These are phyloP conservation scores for Schizosaccharomyces japonicus DNA, from an alignment of 805 yeast species.

Conservation along the genomic window DNA sequence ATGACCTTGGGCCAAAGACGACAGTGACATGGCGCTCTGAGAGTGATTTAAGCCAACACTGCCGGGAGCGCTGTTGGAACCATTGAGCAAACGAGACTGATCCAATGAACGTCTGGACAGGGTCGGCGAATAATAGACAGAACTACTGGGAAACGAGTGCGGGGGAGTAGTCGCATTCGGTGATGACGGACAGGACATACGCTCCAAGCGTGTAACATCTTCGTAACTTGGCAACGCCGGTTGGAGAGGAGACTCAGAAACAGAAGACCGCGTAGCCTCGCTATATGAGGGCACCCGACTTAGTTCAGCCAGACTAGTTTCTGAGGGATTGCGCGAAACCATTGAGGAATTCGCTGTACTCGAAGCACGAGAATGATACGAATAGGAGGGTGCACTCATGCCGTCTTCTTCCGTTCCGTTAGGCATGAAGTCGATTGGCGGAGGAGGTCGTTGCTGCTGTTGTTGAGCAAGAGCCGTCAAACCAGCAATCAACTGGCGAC, in stretches of 20 bases:
- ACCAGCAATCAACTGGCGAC: slow-evolving; percentile 20
- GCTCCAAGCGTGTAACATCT: slow-evolving; percentile 1
- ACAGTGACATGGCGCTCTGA: not conserved
- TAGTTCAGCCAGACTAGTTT: not conserved
- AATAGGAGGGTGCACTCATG: not conserved
- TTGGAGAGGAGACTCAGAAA: not conserved
- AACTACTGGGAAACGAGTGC: not conserved
- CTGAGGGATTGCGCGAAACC: slow-evolving; percentile 1
- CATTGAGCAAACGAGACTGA: not conserved
- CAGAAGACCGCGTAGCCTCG: not conserved
- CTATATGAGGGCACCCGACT: slow-evolving; percentile 4
- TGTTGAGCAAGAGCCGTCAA: slow-evolving; percentile 18
- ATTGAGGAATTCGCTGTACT: not conserved
- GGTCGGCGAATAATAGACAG: not conserved
- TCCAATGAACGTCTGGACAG: not conserved
- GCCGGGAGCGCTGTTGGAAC: too few relatives aligned
- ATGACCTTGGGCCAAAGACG: not conserved
- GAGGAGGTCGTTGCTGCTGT: slow-evolving; percentile 11
- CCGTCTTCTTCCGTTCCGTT: not conserved
- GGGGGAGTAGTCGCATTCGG: not conserved
- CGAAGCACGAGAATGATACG: not conserved
- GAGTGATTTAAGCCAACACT: not conserved
- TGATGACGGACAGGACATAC: not conserved
- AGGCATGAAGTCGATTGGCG: not conserved
- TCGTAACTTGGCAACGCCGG: slow-evolving; percentile 2